phyloP scores from a whole-genome alignment of 2,329 filamentous ascomycete genomes.

The Emmonsiellopsis sp. region DNA sequence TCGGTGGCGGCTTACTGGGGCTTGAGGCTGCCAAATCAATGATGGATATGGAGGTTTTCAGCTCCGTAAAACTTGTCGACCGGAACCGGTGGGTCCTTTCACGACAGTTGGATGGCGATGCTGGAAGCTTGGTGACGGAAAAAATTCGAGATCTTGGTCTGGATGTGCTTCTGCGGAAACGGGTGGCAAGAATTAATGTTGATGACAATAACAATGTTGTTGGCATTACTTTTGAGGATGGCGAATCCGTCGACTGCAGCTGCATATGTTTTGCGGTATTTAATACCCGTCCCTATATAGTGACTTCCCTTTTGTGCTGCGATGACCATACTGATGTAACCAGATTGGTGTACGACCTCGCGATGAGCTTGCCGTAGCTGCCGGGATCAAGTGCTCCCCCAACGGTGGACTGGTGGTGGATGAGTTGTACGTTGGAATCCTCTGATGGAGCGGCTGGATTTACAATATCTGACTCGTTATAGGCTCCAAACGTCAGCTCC shows the following conservation, averaged over 20 bases:
- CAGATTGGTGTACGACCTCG: constrained; percentile 71
- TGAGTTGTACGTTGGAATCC: constrained; percentile 23
- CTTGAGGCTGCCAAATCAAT: constrained; percentile 87
- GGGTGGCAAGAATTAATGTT: constrained; percentile 63
- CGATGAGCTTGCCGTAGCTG: constrained; percentile 63
- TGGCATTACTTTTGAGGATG: constrained; percentile 73
- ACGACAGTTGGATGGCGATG: constrained; percentile 72
- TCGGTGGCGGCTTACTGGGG: constrained; percentile 66
- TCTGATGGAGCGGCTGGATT: background rate
- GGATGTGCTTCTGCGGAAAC: constrained; percentile 68
- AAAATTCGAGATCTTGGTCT: constrained; percentile 71
- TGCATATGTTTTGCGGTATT: constrained; percentile 72
- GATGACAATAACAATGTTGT: constrained; percentile 59
- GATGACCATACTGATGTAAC: constrained; percentile 4
- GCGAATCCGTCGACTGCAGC: constrained; percentile 64
- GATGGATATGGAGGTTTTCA: constrained; percentile 71
- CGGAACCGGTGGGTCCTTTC: constrained; percentile 75
- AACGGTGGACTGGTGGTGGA: constrained; percentile 60
- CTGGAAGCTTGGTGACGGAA: constrained; percentile 70
- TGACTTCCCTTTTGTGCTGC: background rate
- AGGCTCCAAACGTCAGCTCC: constrained; percentile 58
- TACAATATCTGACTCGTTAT: background rate
- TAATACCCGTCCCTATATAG: background rate
- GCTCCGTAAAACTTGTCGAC: constrained; percentile 69
- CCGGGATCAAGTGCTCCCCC: constrained; percentile 64